Evolutionary conservation across 2,329 filamentous ascomycete genomes (phyloP), one percentile per base, ranked within the genome.

Genomic region (Ceratocystis diversiconidia): DNA sequence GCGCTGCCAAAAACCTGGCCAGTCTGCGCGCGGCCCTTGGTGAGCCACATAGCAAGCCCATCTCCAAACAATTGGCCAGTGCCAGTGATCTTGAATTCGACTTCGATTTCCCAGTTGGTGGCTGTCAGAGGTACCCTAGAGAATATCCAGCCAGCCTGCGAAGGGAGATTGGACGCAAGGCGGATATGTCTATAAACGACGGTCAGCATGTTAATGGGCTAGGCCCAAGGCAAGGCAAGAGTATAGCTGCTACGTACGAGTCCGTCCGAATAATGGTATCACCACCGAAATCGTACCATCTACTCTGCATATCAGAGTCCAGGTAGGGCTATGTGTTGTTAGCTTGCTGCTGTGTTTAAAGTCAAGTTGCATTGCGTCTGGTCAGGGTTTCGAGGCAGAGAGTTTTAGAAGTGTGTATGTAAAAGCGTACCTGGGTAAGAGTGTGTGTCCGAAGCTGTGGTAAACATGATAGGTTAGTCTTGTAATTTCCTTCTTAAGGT

Each of bases 271-370:
- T 83, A 72, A 99, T 87, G 50, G 92, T 90, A 78, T 96, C 91
- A 73, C 92, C 94, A 74, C 94, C 94, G 82, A 95, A 99, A 79
- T 99, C 94, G 78, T 92, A 99, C 92, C 94, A 99, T 74, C 94
- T 87, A 79, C 90, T 96, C 79, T 95, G 89, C 87, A 97, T 92
- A 76, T 97, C 94, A 68, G 91, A 94, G 78, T 99, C 94, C 71
- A 99, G 85, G 77, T 96, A 99, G 69, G 94, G 94, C 88, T 96
- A 73, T 69, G 64, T 70, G 65, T 50, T 64, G 68, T 69, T 61
- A 71, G 69, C 65, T 43, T 30, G 15, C 8, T 5, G 55, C 22
- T 36, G 28, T 36, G 28, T 19, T 59, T 3, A n/a, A 46, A 52
- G 50, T 64, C 67, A 69, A 67, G 63, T 48, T 64, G 64, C 68